Percentiles rank a stretch among this genome's conserved stretches.
Evolutionary conservation across 352 stramenopile species (phyloP).

Genomic region (Globisporangium recalcitrans): DNA sequence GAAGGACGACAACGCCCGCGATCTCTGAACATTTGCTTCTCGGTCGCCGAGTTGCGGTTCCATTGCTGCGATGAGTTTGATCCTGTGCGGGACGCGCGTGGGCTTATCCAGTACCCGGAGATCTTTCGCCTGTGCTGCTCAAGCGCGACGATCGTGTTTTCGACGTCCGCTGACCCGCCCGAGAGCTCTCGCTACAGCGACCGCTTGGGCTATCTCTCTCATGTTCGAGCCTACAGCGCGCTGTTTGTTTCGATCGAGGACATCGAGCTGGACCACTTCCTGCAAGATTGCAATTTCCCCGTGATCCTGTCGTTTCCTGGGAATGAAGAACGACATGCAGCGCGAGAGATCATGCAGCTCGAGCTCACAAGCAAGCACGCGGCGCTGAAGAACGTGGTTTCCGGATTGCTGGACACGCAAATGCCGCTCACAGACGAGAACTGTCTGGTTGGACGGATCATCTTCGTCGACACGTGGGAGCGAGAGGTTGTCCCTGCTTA

Average conservation of each 20-base stretch:
- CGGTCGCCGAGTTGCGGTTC: slow-evolving; percentile 38
- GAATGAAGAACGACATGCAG: slow-evolving; percentile 12
- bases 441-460: slow-evolving; percentile 42
- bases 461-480: slow-evolving; percentile 53
- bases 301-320: slow-evolving; percentile 52
- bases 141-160: slow-evolving; percentile 39
- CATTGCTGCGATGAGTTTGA: slow-evolving; percentile 68
- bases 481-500: slow-evolving; percentile 43
- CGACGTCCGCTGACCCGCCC: slow-evolving; percentile 42
- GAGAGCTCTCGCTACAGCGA: slow-evolving; percentile 38
- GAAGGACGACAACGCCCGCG: slow-evolving; percentile 13
- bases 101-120: slow-evolving; percentile 51
- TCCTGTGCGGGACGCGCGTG: slow-evolving; percentile 24
- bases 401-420: slow-evolving; percentile 32
- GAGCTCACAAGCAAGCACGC: slow-evolving; percentile 40
- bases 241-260: slow-evolving; percentile 43
- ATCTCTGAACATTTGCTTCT: slow-evolving; percentile 34
- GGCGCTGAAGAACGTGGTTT: slow-evolving; percentile 24
- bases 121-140: slow-evolving; percentile 40
- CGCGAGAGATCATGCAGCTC: slow-evolving; percentile 27
- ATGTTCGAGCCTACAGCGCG: slow-evolving; percentile 59
- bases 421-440: slow-evolving; percentile 25
- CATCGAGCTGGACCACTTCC: slow-evolving; percentile 65
- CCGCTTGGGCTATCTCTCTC: slow-evolving; percentile 57
- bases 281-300: slow-evolving; percentile 70